Percentiles rank a stretch among this genome's conserved stretches.
phyloP scores from a whole-genome alignment of 2,329 filamentous ascomycete genomes.

The Lasiodiplodia gonubiensis region DNA sequence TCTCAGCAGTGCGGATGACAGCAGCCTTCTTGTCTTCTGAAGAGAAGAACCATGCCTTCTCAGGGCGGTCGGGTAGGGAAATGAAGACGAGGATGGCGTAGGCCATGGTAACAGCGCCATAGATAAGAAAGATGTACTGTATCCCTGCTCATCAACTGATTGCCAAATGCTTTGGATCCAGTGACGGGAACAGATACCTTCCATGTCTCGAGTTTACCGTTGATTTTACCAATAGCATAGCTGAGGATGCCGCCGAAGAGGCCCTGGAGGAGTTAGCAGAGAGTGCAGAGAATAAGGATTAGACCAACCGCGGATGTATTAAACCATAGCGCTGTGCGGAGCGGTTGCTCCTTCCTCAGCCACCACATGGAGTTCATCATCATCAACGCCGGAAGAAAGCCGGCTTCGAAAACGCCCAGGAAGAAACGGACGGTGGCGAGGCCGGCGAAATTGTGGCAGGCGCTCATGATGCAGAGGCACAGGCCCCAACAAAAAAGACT shows the following conservation, averaged over 20 bases:
- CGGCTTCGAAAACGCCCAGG: slow-evolving; percentile 37
- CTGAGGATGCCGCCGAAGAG: slow-evolving; percentile 55
- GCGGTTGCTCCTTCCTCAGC: slow-evolving; percentile 4
- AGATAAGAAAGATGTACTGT: slow-evolving; percentile 8
- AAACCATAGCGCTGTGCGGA: slow-evolving; percentile 6
- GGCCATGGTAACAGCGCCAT: background rate
- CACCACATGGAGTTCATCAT: slow-evolving; percentile 38
- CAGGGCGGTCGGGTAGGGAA: background rate
- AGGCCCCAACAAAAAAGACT: slow-evolving; percentile 60
- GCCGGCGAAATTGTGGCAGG: slow-evolving; percentile 63
- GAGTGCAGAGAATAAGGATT: slow-evolving; percentile 42
- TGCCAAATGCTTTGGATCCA: background rate
- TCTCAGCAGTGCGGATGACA: background rate
- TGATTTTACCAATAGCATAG: slow-evolving; percentile 3
- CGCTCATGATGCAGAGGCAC: slow-evolving; percentile 67
- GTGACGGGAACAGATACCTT: too few relatives aligned
- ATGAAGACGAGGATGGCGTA: background rate
- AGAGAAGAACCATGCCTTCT: slow-evolving; percentile 9
- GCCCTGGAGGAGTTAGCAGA: slow-evolving; percentile 74
- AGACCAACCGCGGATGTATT: slow-evolving; percentile 40
- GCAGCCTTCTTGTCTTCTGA: slow-evolving; percentile 2
- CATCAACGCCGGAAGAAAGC: slow-evolving; percentile 34
- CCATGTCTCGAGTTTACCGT: slow-evolving; percentile 52
- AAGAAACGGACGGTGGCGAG: slow-evolving; percentile 47
- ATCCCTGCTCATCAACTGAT: too few relatives aligned